These are phyloP conservation scores for Arachis monticola DNA, from an alignment of 331 rosid genomes.

Conservation along the genomic window DNA sequence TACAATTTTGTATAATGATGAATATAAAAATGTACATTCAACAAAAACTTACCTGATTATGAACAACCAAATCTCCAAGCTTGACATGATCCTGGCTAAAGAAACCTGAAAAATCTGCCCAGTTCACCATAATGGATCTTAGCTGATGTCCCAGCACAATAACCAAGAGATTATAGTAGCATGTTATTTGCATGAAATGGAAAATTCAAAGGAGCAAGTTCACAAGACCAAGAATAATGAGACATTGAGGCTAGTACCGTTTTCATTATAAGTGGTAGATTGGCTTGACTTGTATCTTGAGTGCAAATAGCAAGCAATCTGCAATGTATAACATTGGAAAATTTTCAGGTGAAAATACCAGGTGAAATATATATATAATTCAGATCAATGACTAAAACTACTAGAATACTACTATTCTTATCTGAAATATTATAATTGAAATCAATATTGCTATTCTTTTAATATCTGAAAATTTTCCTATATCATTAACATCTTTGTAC, in stretches of 20 bases:
- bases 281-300: constrained; percentile 67
- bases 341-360: too few relatives aligned
- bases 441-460: too few relatives aligned
- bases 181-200: constrained; percentile 1
- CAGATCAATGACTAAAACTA: too few relatives aligned
- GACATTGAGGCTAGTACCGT: constrained; percentile 40
- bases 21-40: not conserved
- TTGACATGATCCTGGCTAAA: constrained; percentile 67
- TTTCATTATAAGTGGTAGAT: constrained; percentile 55
- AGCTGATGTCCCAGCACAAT: constrained; percentile 64
- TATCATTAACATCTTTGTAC: not conserved
- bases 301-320: constrained; percentile 74
- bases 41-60: constrained; percentile 56
- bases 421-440: too few relatives aligned
- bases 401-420: too few relatives aligned
- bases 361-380: too few relatives aligned
- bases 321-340: constrained; percentile 31
- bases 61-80: constrained; percentile 64
- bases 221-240: constrained; percentile 8
- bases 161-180: not conserved
- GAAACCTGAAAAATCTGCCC: constrained; percentile 78
- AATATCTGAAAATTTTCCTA: too few relatives aligned
- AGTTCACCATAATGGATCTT: constrained; percentile 70
- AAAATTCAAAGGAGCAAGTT: constrained; percentile 16
- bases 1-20: too few relatives aligned